Percentiles rank a stretch among this genome's conserved stretches.
Conservation (phyloP, 2,329 filamentous ascomycete genomes). For the Alternaria sp. region DNA sequence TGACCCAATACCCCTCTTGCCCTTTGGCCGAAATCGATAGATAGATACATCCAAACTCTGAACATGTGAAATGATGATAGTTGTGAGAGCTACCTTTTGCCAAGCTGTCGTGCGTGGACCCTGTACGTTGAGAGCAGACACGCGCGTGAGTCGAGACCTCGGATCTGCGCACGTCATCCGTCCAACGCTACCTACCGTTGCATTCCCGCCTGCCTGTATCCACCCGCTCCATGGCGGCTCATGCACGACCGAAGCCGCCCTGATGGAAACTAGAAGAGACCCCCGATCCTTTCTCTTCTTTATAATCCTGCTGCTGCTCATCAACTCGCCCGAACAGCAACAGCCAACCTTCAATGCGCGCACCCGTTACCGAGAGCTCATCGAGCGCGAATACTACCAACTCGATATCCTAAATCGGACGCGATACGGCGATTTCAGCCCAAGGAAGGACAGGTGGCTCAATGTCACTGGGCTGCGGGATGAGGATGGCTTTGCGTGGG, state of each 20-base stretch:
- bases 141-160: not conserved
- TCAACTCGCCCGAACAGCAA: conserved; percentile 47
- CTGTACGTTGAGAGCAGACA: not conserved
- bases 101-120: conserved; percentile 14
- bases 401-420: conserved; percentile 52
- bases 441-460: conserved; percentile 53
- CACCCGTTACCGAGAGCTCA: conserved; percentile 53
- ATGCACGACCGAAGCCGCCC: conserved; percentile 24
- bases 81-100: not conserved
- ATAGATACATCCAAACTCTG: not conserved
- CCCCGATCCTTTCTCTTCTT: conserved; percentile 46
- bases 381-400: conserved; percentile 59
- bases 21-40: conserved; percentile 11
- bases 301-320: conserved; percentile 46
- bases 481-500: conserved; percentile 80
- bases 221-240: conserved; percentile 37
- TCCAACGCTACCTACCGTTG: not conserved
- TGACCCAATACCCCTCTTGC: conserved; percentile 45
- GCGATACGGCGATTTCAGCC: conserved; percentile 57
- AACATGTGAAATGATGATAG: not conserved
- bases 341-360: conserved; percentile 40
- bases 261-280: conserved; percentile 48
- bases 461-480: conserved; percentile 76
- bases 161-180: conserved; percentile 7
- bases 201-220: not conserved